These are phyloP conservation scores for Apiospora koreana DNA, from an alignment of 2,329 filamentous ascomycete species.

Conservation along the genomic window DNA sequence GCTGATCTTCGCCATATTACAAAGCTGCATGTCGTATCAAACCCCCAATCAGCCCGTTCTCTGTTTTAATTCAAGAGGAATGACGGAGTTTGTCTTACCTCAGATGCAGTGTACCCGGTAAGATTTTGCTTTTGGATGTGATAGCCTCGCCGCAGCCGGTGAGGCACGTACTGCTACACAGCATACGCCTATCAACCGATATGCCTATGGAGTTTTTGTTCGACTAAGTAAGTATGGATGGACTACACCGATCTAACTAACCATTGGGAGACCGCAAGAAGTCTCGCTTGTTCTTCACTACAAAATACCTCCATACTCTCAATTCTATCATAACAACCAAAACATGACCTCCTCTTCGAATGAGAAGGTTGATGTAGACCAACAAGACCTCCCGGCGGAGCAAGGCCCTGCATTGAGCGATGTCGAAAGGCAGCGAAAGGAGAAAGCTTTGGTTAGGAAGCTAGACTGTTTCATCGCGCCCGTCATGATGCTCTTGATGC, in stretches of 20 bases:
- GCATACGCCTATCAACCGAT: no score
- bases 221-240: neutral
- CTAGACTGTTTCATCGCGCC: constrained; percentile 19
- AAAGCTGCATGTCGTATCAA: neutral
- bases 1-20: neutral
- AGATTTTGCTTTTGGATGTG: neutral
- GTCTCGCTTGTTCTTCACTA: neutral
- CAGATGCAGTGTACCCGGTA: neutral
- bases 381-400: neutral
- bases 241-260: neutral
- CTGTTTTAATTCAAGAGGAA: neutral
- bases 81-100: neutral
- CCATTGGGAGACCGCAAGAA: neutral
- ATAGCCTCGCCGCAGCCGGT: neutral
- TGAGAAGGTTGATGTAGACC: neutral
- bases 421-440: constrained; percentile 4
- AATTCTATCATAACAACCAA: neutral
- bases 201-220: neutral
- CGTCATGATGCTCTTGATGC: constrained; percentile 19
- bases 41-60: neutral
- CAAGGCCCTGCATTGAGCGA: neutral
- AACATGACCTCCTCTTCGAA: neutral
- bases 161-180: neutral
- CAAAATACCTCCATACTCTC: neutral
- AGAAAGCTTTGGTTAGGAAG: constrained; percentile 19